Evolutionary conservation across 768 basidiomycete species (phyloP).

Genomic region (Naganishia vishniacii): DNA sequence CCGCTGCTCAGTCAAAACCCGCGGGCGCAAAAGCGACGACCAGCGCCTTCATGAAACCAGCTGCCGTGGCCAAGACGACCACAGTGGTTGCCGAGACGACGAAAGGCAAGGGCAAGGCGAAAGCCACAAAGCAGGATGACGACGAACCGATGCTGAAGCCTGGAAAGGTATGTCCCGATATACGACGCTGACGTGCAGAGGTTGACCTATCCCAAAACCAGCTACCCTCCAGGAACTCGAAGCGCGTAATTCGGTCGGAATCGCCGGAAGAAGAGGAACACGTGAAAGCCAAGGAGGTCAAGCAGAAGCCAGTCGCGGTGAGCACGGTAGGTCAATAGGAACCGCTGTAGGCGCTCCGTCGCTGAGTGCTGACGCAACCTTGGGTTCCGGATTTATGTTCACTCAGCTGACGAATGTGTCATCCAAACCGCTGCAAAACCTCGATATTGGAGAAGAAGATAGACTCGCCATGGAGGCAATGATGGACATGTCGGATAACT

Average conservation of each 20-base stretch:
- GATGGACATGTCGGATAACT: conserved; percentile 20
- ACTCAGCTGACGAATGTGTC: conserved; percentile 9
- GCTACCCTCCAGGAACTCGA: not conserved
- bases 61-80: conserved; percentile 1
- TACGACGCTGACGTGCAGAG: not conserved
- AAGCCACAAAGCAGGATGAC: conserved; percentile 5
- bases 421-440: conserved; percentile 6
- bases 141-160: conserved; percentile 20
- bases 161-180: not conserved
- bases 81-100: not conserved
- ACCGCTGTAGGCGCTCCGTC: not conserved
- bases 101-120: not conserved
- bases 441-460: conserved; percentile 10
- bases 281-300: not conserved
- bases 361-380: not conserved
- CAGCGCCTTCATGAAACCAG: conserved; percentile 1
- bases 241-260: conserved; percentile 13
- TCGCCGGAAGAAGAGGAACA: conserved; percentile 16
- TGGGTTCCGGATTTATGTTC: not conserved
- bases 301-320: not conserved
- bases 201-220: not conserved
- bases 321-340: conserved; percentile 15
- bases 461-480: conserved; percentile 18
- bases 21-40: not conserved
- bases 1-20: not conserved